Evolutionary conservation across 1,284 basidiomycete species (phyloP).

Genomic region (Golubevia sp.): DNA sequence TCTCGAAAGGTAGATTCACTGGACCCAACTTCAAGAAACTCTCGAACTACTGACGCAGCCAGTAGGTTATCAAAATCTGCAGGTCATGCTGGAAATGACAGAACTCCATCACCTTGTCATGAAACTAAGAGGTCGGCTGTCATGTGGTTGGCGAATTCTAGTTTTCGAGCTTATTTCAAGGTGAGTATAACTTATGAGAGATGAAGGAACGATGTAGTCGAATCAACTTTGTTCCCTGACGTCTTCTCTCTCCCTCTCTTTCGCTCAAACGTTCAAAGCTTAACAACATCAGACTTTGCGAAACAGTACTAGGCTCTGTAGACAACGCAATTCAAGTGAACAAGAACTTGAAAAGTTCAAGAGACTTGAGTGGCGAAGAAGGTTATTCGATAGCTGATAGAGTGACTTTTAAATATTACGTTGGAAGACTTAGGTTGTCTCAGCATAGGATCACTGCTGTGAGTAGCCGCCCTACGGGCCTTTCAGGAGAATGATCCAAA

Average conservation of each 20-base stretch:
- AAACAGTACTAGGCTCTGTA: slow-evolving; percentile 56
- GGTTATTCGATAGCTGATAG: slow-evolving; percentile 45
- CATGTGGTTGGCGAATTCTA: slow-evolving; percentile 51
- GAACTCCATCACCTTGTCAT: slow-evolving; percentile 27
- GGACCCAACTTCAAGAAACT: neutral
- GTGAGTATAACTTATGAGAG: neutral
- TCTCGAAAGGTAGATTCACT: too few relatives aligned
- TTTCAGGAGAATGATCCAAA: too few relatives aligned
- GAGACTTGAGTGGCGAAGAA: slow-evolving; percentile 21
- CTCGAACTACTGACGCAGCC: slow-evolving; percentile 41
- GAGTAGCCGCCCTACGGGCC: too few relatives aligned
- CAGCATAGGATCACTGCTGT: slow-evolving; percentile 48
- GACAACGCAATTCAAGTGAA: slow-evolving; percentile 38
- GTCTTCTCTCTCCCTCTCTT: too few relatives aligned
- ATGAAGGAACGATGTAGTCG: too few relatives aligned
- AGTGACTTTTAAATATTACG: slow-evolving; percentile 54
- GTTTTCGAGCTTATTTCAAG: slow-evolving; percentile 58
- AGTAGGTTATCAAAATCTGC: slow-evolving; percentile 50
- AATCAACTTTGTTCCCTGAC: too few relatives aligned
- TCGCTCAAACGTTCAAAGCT: too few relatives aligned
- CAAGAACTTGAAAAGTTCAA: too few relatives aligned
- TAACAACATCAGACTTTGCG: slow-evolving; percentile 56
- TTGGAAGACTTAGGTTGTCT: slow-evolving; percentile 50
- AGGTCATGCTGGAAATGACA: slow-evolving; percentile 54
- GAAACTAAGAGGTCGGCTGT: slow-evolving; percentile 52